Evolutionary conservation across 2,329 filamentous ascomycete genomes (phyloP), one percentile per base, ranked within the genome.

Genomic region (Colletotrichum echinochloae): DNA sequence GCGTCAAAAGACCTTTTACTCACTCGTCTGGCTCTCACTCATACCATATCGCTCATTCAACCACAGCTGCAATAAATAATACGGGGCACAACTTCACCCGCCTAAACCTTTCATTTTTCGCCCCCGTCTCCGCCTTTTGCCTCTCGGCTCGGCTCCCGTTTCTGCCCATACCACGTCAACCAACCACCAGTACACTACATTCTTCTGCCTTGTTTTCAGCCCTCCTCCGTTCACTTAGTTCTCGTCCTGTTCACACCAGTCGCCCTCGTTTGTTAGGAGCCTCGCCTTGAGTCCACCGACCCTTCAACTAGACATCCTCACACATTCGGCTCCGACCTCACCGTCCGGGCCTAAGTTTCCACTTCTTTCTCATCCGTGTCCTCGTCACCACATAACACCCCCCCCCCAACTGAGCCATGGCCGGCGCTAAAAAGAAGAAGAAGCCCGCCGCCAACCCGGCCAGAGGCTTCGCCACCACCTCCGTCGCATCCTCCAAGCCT

Each of bases 401-500:
- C 49, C 26, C 12, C 30, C 51, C 18, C 49, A 26, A 60, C 37
- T 37, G 16, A 35, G 62, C 73, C 74, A 95, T 95, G 93, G 91
- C 92, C 67, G 86, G 85, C 52, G 82, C 83, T 70, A 90, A 94
- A 82, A 97, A 97, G 84, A 97, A 98, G 84, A 97, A 94, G 86
- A 98, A 98, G 88, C 87, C 92, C 65, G 89, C 89, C 33, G 89
- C 91, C 39, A 98, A 98, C 81, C 94, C 95, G 70, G 94, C 94
- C 48, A 88, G 96, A 80, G 96, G 95, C 23, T 97, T 98, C 83
- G 94, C 95, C 74, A 99, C 96, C 6, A 97, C 94, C 16, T 98
- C 95, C 1, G 88, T 97, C 70, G 94, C 94, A 52, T 71, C 68
- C 6, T 97, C 94, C 30, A 97, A 95, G 76, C 87, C 90, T 11